Percentiles rank a stretch among this genome's conserved stretches.
Conservation (phyloP, 345 rosid genomes). For the Arabidopsis suecica region DNA sequence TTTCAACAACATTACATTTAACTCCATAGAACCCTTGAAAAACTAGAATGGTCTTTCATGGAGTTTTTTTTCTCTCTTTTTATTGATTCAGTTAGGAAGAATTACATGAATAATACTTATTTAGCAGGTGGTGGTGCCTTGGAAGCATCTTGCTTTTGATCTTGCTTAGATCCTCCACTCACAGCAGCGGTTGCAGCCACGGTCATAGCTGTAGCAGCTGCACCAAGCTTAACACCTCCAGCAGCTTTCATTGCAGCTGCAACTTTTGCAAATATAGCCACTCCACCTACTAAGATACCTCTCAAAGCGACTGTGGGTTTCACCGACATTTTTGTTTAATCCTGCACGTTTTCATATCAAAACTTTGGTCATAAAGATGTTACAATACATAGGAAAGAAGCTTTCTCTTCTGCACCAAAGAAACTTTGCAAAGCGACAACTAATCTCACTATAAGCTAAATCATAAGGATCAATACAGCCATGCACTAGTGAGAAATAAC, state of each 20-base stretch:
- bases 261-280: constrained; percentile 78
- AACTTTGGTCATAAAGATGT: neutral
- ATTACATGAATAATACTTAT: constrained; percentile 23
- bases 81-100: constrained; percentile 34
- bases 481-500: neutral
- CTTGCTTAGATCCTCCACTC: constrained; percentile 64
- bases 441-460: neutral
- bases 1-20: constrained; percentile 9
- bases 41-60: constrained; percentile 1
- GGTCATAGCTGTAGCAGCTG: constrained; percentile 81
- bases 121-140: constrained; percentile 36
- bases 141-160: constrained; percentile 57
- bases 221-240: constrained; percentile 87
- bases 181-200: constrained; percentile 83
- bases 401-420: neutral
- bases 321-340: constrained; percentile 56
- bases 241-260: constrained; percentile 89
- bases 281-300: constrained; percentile 78
- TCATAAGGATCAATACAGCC: neutral
- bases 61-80: neutral
- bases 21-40: constrained; percentile 21
- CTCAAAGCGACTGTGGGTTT: constrained; percentile 93
- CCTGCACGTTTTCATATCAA: constrained; percentile 25
- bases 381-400: neutral
- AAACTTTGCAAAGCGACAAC: neutral